Conservation (phyloP, 257 asterid genomes). For the Solanum rostratum region DNA sequence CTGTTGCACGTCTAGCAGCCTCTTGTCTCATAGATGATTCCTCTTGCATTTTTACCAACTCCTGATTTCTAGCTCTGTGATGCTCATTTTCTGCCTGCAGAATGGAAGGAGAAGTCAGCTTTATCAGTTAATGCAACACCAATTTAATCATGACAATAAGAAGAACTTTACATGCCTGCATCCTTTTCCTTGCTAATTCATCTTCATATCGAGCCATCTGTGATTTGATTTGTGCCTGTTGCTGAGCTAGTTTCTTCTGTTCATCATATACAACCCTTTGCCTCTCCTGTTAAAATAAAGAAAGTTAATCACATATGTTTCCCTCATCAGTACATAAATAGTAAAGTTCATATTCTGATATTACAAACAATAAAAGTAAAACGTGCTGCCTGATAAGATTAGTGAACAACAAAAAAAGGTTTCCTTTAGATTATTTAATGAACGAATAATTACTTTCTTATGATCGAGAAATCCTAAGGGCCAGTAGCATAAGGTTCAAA, state of each 20-base stretch:
- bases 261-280: slow-evolving; percentile 67
- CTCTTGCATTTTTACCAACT: slow-evolving; percentile 91
- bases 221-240: slow-evolving; percentile 74
- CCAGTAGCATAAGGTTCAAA: not conserved
- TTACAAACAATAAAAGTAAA: not conserved
- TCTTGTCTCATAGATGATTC: slow-evolving; percentile 90
- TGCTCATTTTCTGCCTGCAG: slow-evolving; percentile 83
- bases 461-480: not conserved
- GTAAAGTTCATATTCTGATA: not conserved
- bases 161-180: slow-evolving; percentile 50
- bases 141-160: not conserved
- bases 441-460: not conserved
- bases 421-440: not conserved
- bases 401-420: not conserved
- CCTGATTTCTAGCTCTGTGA: slow-evolving; percentile 82
- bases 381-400: not conserved
- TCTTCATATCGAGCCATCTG: slow-evolving; percentile 83
- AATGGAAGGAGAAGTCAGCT: not conserved
- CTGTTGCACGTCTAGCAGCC: slow-evolving; percentile 88
- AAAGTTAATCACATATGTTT: not conserved
- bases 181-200: slow-evolving; percentile 90
- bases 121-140: not conserved
- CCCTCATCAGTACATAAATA: not conserved
- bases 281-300: slow-evolving; percentile 53
- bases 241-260: slow-evolving; percentile 79